Conservation (phyloP, 305 asterid species). For the Rubia peregrina region DNA sequence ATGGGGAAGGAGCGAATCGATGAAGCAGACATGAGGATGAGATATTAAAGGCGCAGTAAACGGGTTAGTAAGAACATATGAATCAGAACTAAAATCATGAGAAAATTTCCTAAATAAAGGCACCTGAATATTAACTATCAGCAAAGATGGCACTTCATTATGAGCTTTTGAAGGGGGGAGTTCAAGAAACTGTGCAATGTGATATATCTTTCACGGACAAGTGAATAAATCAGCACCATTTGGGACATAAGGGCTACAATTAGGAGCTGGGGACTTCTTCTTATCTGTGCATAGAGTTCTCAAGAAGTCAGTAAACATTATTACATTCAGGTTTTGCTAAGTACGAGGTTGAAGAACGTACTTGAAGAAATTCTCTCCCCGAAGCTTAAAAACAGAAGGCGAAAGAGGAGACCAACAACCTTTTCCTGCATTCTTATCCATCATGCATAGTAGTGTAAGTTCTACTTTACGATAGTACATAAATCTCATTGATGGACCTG, state of each 20-base stretch:
- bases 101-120: background rate
- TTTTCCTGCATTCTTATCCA: conserved; percentile 35
- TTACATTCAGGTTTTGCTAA: background rate
- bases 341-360: conserved; percentile 18
- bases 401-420: conserved; percentile 60
- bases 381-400: conserved; percentile 70
- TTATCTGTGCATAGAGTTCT: conserved; percentile 51
- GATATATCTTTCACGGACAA: conserved; percentile 58
- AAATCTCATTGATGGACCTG: conserved; percentile 46
- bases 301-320: background rate
- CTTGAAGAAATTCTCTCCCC: conserved; percentile 81
- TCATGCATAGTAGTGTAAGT: conserved; percentile 34
- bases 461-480: conserved; percentile 51
- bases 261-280: conserved; percentile 60
- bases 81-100: background rate
- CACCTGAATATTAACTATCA: conserved; percentile 77
- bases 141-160: conserved; percentile 55
- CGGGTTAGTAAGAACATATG: background rate
- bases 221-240: conserved; percentile 69
- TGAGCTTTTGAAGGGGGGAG: conserved; percentile 47
- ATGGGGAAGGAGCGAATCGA: too few species aligned
- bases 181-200: conserved; percentile 66
- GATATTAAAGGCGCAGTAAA: too few species aligned
- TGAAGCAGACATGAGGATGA: too few species aligned
- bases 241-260: conserved; percentile 61